Percentiles rank a stretch among this genome's conserved stretches.
phyloP scores from a whole-genome alignment of 352 stramenopile genomes.

The Pythium guiyangense region DNA sequence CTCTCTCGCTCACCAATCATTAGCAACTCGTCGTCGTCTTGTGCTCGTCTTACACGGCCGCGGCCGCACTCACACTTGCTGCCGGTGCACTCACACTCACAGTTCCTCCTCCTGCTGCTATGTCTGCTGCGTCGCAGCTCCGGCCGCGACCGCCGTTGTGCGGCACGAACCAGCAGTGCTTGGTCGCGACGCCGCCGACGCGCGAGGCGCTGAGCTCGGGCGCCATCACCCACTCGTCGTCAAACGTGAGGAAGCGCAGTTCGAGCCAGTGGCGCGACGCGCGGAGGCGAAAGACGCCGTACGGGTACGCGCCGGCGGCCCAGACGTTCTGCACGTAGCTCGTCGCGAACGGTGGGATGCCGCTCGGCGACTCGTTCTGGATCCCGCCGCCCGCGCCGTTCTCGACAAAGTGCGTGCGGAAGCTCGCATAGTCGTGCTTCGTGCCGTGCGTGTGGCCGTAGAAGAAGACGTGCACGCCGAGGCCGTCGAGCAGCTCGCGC shows the following conservation, averaged over 20 bases:
- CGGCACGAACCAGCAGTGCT: conserved; percentile 80
- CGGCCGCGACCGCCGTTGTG: conserved; percentile 25
- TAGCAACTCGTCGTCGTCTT: too few species aligned
- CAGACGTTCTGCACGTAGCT: conserved; percentile 48
- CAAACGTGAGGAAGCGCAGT: conserved; percentile 65
- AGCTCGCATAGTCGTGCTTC: conserved; percentile 60
- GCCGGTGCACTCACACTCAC: too few species aligned
- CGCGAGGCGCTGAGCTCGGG: conserved; percentile 41
- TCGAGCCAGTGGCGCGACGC: conserved; percentile 62
- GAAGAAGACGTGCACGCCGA: conserved; percentile 57
- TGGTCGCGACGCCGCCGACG: conserved; percentile 45
- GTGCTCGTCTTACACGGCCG: too few species aligned
- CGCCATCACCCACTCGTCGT: conserved; percentile 54
- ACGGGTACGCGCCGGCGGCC: conserved; percentile 55
- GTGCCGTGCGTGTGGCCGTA: conserved; percentile 75
- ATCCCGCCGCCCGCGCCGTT: conserved; percentile 80
- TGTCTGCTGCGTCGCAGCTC: conserved; percentile 14
- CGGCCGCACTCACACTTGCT: too few species aligned
- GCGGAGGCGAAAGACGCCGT: conserved; percentile 64
- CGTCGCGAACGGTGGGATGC: conserved; percentile 45
- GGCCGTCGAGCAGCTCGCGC: conserved; percentile 42
- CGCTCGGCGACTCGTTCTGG: conserved; percentile 72
- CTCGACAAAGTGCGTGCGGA: conserved; percentile 67
- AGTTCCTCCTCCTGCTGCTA: too few species aligned
- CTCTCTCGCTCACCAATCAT: too few species aligned